Percentiles rank a stretch among this genome's conserved stretches.
Evolutionary conservation across 1,284 basidiomycete genomes (phyloP).

Genomic region (Leccinum pallidistipes): DNA sequence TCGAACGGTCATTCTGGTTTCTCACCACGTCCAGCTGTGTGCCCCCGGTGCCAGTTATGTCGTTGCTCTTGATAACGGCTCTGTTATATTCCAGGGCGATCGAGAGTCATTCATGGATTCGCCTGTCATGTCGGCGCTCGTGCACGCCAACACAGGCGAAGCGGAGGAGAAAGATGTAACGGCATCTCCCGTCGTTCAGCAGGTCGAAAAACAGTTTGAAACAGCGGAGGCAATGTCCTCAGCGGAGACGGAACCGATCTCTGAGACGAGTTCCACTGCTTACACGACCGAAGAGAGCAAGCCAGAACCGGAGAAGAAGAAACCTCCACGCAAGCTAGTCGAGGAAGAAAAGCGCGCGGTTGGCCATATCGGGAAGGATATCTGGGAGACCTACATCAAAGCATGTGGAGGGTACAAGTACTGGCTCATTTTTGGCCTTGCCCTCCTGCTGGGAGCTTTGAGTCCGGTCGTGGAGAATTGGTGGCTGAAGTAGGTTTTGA

Average conservation of each 20-base stretch:
- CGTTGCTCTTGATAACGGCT: constrained; percentile 85
- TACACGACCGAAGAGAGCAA: constrained; percentile 31
- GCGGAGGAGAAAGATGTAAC: constrained; percentile 30
- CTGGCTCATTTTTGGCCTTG: constrained; percentile 68
- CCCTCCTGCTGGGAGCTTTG: constrained; percentile 64
- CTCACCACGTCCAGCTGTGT: constrained; percentile 86
- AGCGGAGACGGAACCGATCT: constrained; percentile 35
- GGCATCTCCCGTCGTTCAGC: constrained; percentile 11
- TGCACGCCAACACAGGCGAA: constrained; percentile 55
- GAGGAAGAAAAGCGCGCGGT: constrained; percentile 91
- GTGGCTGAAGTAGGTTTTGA: constrained; percentile 65
- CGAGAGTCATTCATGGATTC: constrained; percentile 67
- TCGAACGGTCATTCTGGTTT: constrained; percentile 84
- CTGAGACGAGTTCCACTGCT: constrained; percentile 53
- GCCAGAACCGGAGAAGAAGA: constrained; percentile 53
- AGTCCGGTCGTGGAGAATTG: constrained; percentile 81
- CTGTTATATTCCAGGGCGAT: constrained; percentile 73
- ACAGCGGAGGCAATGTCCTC: constrained; percentile 7
- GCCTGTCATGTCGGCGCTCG: constrained; percentile 63
- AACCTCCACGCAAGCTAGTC: constrained; percentile 79
- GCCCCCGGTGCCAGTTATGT: constrained; percentile 69
- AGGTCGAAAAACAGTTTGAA: constrained; percentile 7
- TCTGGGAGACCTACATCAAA: constrained; percentile 81
- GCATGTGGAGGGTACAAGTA: constrained; percentile 68
- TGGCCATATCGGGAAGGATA: constrained; percentile 73